Evolutionary conservation across 306 rosid species (phyloP), one percentile per base, ranked within the genome.

Genomic region (Rubus idaeus): DNA sequence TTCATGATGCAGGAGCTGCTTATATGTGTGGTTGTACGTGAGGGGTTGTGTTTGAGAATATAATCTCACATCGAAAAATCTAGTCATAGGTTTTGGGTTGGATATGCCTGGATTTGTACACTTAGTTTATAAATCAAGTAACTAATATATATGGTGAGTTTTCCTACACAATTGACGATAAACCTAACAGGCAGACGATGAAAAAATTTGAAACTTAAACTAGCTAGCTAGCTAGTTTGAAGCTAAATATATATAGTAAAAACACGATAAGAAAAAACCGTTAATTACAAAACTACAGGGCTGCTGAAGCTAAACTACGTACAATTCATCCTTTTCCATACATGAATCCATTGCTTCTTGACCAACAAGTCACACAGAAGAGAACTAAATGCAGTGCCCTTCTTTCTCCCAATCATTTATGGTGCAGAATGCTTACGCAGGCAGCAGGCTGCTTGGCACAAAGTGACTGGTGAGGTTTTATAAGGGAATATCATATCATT

Each of bases 391-490:
- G 12, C 53, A 49, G 9, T 20, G 11, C 62, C 49, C 30, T 18
- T 65, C 50, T 65, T 65, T 5, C 35, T 41, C 50, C 13, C 52
- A 67, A 42, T 67, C 53, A 67, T 44, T 64, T 41, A 11, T 16
- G 69, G 44, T 17, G 45, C 8, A 1, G 37, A 57, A 57, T 57
- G 1, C 35, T 30, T 30, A 21, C 63, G 63, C 37, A 21, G 63
- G 63, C 35, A 37, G 63, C 37, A 21, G 63, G 63, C 35, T 57
- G 62, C 30, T 61, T 9, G 12, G 50, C 63, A 46, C 45, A 35
- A 40, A 13, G 44, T 75, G 76, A 75, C 8, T 23, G 75, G 78
- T 71, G 79, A 64, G 68, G 68, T 62, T 35, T 35, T 14, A 14
- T 11, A 62, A 35, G 68, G 68, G 68, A 62, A 14, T 62, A 35